Evolutionary conservation across 2,329 filamentous ascomycete species (phyloP).

Genomic region (Chaetomiaceae sp.): DNA sequence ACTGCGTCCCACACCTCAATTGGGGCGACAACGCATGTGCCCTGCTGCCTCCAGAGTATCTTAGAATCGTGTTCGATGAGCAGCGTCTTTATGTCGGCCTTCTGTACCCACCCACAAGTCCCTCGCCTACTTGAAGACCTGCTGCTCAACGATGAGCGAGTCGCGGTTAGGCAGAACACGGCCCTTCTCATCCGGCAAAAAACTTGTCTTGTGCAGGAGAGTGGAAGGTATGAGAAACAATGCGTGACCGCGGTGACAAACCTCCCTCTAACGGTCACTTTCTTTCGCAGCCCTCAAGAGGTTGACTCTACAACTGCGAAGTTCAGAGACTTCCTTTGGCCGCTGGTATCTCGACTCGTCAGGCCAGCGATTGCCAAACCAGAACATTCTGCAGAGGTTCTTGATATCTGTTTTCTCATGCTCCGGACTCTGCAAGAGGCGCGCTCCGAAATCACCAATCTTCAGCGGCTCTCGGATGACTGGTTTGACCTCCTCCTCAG

Average conservation of each 20-base stretch:
- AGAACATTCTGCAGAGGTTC: conserved; percentile 39
- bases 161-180: conserved; percentile 32
- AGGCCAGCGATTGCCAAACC: conserved; percentile 30
- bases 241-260: no score
- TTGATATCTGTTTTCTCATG: conserved; percentile 37
- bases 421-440: conserved; percentile 35
- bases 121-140: conserved; percentile 30
- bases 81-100: conserved; percentile 34
- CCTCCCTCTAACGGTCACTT: background rate
- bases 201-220: conserved; percentile 13
- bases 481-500: conserved; percentile 24
- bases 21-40: conserved; percentile 29
- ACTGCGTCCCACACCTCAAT: conserved; percentile 23
- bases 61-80: conserved; percentile 36
- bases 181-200: conserved; percentile 31
- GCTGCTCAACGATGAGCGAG: conserved; percentile 33
- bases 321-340: conserved; percentile 44
- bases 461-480: conserved; percentile 24
- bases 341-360: conserved; percentile 35
- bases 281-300: background rate
- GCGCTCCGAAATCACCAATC: conserved; percentile 27
- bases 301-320: conserved; percentile 29
- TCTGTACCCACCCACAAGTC: conserved; percentile 27
- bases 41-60: conserved; percentile 34
- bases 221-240: conserved; percentile 10